These are phyloP conservation scores for Vitis cinerea DNA, from an alignment of 164 flowering plant genomes.

Conservation along the genomic window DNA sequence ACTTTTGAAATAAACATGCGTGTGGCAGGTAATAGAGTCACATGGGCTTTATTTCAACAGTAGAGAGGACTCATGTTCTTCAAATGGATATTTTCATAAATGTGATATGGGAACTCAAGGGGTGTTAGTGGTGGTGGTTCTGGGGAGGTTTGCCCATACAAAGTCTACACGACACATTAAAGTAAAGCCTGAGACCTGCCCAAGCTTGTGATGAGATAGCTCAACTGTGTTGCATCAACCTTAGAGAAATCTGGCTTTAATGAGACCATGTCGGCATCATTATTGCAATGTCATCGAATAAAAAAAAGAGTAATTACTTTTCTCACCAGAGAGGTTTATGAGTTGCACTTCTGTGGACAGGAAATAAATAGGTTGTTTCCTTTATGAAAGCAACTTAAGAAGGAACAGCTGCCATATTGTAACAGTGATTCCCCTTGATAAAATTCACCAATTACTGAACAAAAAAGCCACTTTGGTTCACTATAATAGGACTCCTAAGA, in stretches of 20 bases:
- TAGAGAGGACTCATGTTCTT: not conserved
- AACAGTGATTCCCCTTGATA: not conserved
- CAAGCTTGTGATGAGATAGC: not conserved
- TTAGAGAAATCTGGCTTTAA: not conserved
- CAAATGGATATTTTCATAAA: not conserved
- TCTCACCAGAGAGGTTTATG: not conserved
- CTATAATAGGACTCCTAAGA: not conserved
- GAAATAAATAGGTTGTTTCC: not conserved
- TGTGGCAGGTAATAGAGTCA: not conserved
- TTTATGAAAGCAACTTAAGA: not conserved
- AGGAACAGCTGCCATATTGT: not conserved
- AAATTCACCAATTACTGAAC: not conserved
- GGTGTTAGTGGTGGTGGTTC: not conserved
- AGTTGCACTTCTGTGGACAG: not conserved
- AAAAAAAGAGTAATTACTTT: not conserved
- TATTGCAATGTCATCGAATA: not conserved
- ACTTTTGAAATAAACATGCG: not conserved
- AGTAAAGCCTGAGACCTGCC: not conserved
- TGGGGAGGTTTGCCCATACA: constrained; percentile 6
- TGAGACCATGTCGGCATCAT: not conserved
- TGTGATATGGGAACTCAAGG: not conserved
- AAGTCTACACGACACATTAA: not conserved
- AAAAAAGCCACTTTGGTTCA: not conserved
- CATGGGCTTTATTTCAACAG: not conserved
- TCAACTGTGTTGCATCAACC: not conserved